These are phyloP conservation scores for Neurospora pannonica DNA, from an alignment of 495 filamentous ascomycete genomes.

Conservation along the genomic window DNA sequence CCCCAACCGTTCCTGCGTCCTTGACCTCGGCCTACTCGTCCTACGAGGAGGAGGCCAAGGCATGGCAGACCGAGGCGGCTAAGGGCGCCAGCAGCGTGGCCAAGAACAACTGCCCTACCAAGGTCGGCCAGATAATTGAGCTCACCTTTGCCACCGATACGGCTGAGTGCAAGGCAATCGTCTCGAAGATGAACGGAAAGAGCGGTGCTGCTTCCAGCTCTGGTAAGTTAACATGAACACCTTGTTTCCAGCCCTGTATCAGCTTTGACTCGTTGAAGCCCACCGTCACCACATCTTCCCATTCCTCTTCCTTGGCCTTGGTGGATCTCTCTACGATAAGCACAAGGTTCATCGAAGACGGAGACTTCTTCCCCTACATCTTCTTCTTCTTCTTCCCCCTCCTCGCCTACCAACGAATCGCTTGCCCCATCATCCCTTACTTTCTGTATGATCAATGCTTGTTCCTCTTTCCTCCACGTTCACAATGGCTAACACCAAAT, in stretches of 20 bases:
- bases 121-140: neutral
- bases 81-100: neutral
- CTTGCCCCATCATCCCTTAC: neutral
- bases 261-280: neutral
- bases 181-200: neutral
- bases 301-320: neutral
- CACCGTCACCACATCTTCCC: neutral
- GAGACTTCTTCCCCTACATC: neutral
- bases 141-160: neutral
- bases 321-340: neutral
- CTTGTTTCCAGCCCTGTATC: neutral
- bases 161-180: neutral
- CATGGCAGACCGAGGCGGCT: neutral
- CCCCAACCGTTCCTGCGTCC: neutral
- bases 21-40: neutral
- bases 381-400: neutral
- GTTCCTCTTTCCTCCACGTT: neutral
- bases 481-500: neutral
- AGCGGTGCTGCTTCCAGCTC: neutral
- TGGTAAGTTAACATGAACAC: neutral
- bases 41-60: neutral
- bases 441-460: neutral
- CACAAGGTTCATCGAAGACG: neutral
- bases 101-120: neutral
- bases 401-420: neutral